Percentiles rank a stretch among this genome's conserved stretches.
Evolutionary conservation across 345 rosid genomes (phyloP).

Genomic region (Rhodamnia argentea): DNA sequence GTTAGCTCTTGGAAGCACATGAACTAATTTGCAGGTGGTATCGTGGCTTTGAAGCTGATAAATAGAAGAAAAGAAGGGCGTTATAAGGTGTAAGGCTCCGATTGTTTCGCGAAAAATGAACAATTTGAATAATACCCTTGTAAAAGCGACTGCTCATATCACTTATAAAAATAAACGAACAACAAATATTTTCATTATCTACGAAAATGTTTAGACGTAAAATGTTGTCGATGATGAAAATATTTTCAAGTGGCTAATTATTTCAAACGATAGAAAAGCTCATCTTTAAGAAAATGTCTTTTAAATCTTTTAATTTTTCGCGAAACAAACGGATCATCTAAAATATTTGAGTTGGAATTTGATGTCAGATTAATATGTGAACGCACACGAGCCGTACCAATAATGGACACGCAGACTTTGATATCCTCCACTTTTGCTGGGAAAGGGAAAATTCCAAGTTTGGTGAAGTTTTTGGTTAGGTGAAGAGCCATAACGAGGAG

Average conservation of each 20-base stretch:
- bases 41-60: background rate
- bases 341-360: background rate
- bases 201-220: too few relatives aligned
- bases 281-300: too few relatives aligned
- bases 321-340: background rate
- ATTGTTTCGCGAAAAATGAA: too few relatives aligned
- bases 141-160: too few relatives aligned
- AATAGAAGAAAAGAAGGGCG: background rate
- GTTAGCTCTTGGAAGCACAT: background rate
- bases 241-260: too few relatives aligned
- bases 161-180: too few relatives aligned
- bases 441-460: background rate
- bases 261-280: too few relatives aligned
- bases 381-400: background rate
- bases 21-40: background rate
- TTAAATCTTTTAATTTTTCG: too few relatives aligned
- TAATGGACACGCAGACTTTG: background rate
- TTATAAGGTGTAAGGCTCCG: background rate
- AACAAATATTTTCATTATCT: too few relatives aligned
- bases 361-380: background rate
- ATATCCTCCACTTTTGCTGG: background rate
- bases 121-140: too few relatives aligned
- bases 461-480: background rate
- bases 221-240: too few relatives aligned
- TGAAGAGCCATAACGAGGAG: background rate